These are phyloP conservation scores for Ormosia semicastrata DNA, from an alignment of 306 rosid species.

Conservation along the genomic window DNA sequence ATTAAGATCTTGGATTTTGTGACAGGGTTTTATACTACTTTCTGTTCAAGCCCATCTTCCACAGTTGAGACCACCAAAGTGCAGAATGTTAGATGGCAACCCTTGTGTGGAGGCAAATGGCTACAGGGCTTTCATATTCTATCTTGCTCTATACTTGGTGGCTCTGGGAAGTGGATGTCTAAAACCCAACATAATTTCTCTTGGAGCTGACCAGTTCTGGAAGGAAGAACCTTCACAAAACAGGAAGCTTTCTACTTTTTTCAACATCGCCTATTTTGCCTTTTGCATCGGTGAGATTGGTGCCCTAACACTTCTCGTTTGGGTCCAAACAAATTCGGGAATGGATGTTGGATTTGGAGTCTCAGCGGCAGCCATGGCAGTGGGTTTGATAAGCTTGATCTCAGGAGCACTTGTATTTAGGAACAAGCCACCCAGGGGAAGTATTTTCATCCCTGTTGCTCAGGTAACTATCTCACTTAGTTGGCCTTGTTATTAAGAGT, in stretches of 20 bases:
- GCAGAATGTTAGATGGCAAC: conserved; percentile 28
- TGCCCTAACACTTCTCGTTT: conserved; percentile 59
- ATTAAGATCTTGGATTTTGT: neutral
- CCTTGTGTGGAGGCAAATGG: conserved; percentile 47
- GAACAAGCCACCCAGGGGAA: conserved; percentile 47
- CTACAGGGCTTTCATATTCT: conserved; percentile 46
- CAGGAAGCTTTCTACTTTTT: conserved; percentile 52
- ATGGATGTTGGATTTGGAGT: conserved; percentile 67
- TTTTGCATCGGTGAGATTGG: conserved; percentile 58
- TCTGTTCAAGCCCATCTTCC: conserved; percentile 60
- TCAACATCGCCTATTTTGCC: conserved; percentile 62
- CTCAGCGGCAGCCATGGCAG: conserved; percentile 60
- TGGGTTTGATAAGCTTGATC: conserved; percentile 42
- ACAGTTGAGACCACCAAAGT: conserved; percentile 45
- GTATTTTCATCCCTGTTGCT: conserved; percentile 59
- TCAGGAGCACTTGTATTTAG: conserved; percentile 36
- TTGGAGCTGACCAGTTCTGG: conserved; percentile 66
- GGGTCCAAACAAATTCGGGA: conserved; percentile 66
- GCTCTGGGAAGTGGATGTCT: conserved; percentile 71
- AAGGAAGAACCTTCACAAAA: conserved; percentile 40
- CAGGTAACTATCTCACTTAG: conserved; percentile 36
- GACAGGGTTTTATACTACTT: conserved; percentile 59
- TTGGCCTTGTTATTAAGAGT: neutral
- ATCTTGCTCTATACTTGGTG: conserved; percentile 54
- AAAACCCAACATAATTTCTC: conserved; percentile 64